Evolutionary conservation across 805 yeast genomes (phyloP).

Genomic region (Lipomyces yamanashiensis): DNA sequence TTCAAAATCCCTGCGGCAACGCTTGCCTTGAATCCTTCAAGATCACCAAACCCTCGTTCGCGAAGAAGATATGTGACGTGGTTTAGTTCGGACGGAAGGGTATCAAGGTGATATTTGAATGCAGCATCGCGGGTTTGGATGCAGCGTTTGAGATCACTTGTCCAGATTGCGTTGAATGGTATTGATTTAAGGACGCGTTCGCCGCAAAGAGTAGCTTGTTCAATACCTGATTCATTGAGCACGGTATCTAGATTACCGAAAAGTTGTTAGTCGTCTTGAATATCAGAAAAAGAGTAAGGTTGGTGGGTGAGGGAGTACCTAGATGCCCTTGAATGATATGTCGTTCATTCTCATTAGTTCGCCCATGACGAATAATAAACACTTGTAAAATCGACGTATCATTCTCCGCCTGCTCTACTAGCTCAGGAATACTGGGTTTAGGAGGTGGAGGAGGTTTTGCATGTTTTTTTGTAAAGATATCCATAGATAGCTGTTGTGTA

Average conservation of each 20-base stretch:
- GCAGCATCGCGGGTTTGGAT: conserved; percentile 30
- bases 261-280: neutral
- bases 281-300: too few species aligned
- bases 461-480: neutral
- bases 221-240: conserved; percentile 24
- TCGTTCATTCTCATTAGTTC: conserved; percentile 24
- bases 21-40: conserved; percentile 20
- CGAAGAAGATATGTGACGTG: conserved; percentile 20
- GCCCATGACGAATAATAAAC: conserved; percentile 31
- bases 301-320: neutral
- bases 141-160: conserved; percentile 27
- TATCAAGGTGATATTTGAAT: conserved; percentile 5
- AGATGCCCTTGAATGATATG: conserved; percentile 34
- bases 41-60: conserved; percentile 27
- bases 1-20: conserved; percentile 12
- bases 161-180: conserved; percentile 30
- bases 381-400: conserved; percentile 19
- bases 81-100: conserved; percentile 13
- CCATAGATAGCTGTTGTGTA: neutral
- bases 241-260: conserved; percentile 13
- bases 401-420: conserved; percentile 5
- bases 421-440: conserved; percentile 1
- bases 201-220: conserved; percentile 22
- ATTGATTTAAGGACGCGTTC: conserved; percentile 9
- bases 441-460: conserved; percentile 1